These are phyloP conservation scores for Oryza meyeriana DNA, from an alignment of 176 grass and related monocot genomes.

Conservation along the genomic window DNA sequence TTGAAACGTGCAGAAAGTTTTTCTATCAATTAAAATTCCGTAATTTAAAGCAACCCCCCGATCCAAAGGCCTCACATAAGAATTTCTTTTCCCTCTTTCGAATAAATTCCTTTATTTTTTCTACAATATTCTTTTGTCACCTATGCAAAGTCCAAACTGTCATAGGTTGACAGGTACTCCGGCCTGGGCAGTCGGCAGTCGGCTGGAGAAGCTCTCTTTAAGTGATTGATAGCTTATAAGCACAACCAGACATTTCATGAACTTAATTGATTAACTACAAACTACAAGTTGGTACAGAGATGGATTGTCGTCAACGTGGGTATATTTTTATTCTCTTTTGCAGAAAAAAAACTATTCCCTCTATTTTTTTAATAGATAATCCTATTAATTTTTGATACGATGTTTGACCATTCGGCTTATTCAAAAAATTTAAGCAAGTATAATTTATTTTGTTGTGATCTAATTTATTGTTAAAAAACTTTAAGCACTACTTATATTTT, in stretches of 20 bases:
- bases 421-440: too few species aligned
- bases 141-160: neutral
- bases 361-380: too few species aligned
- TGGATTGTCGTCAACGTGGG: neutral
- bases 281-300: neutral
- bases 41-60: too few species aligned
- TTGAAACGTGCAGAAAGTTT: neutral
- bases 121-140: too few species aligned
- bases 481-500: too few species aligned
- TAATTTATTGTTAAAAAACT: too few species aligned
- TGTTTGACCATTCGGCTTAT: too few species aligned
- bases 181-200: neutral
- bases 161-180: neutral
- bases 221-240: neutral
- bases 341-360: neutral
- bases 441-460: too few species aligned
- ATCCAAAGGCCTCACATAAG: too few species aligned
- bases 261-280: neutral
- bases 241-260: neutral
- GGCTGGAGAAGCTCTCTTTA: neutral
- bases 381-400: too few species aligned
- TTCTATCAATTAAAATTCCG: neutral
- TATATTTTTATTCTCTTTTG: neutral
- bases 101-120: too few species aligned
- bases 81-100: too few species aligned